Percentiles rank a stretch among this genome's conserved stretches.
Conservation (phyloP, 2,329 filamentous ascomycete species). For the Paraphoma chrysanthemicola region DNA sequence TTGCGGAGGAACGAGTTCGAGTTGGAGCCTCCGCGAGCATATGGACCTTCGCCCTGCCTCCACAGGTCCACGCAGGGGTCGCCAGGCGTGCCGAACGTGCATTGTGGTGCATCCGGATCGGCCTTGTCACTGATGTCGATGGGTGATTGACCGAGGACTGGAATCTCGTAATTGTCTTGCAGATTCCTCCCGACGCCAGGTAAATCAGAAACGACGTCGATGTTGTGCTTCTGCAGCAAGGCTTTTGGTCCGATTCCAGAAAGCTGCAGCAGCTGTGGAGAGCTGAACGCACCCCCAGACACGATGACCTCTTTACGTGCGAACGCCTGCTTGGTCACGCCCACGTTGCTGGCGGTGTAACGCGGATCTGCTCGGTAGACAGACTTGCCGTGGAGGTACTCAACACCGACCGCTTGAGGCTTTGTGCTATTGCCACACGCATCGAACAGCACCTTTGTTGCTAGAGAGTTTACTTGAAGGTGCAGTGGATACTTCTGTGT, state of each 20-base stretch:
- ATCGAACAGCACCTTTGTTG: constrained; percentile 51
- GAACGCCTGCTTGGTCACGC: constrained; percentile 14
- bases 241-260: constrained; percentile 64
- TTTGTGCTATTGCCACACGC: constrained; percentile 19
- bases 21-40: constrained; percentile 54
- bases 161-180: constrained; percentile 40
- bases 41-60: constrained; percentile 23
- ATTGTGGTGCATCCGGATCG: constrained; percentile 12
- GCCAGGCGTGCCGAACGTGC: constrained; percentile 27
- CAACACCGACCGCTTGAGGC: constrained; percentile 51
- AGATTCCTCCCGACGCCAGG: constrained; percentile 29
- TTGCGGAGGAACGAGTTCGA: constrained; percentile 58
- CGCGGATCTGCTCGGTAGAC: constrained; percentile 54
- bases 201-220: constrained; percentile 60
- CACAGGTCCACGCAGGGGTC: constrained; percentile 26
- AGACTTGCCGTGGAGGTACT: constrained; percentile 50
- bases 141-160: constrained; percentile 59
- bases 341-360: constrained; percentile 19
- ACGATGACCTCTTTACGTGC: constrained; percentile 30
- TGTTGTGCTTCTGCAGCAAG: constrained; percentile 60
- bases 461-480: constrained; percentile 46
- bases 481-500: constrained; percentile 20
- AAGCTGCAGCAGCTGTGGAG: constrained; percentile 68
- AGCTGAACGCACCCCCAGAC: constrained; percentile 62
- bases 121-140: constrained; percentile 2